Base-by-base conservation (phyloP, 2,329 filamentous ascomycete species). In the Aspergillus sp. region DNA sequence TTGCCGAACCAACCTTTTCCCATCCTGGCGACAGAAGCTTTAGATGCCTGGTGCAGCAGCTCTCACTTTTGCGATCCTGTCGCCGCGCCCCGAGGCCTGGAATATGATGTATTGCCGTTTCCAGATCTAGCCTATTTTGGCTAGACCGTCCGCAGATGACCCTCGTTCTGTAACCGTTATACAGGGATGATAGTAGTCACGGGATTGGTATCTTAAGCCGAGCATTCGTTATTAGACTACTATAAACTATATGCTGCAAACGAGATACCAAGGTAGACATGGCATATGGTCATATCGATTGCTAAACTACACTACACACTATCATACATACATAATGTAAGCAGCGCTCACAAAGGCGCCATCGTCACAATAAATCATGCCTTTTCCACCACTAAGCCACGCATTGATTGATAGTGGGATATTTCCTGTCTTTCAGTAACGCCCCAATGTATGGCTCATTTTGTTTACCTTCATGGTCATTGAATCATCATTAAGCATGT, bases 1-100 rank as follows among this genome's bases (percentile, higher is more conserved):
- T 15, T 15, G 12, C 8, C 17, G 15, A 23, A 62, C 69, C 55
- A 43, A 72, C 70, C 70, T 68, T 72, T 72, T 28, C 70, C 70
- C 70, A 72, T 72, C 8, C 32, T 59, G 57, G 50, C 56, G 49
- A 53, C 50, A 51, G 49, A 28, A 15, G 23, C n/a, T 43, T 45
- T 19, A 36, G 32, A 36, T 36, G 38, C 19, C 30, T 32, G 39
- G 38, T 47, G 30, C 38, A 17, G 25, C 48, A 51, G 45, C 45
- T 51, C 55, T 10, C 17, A 15, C 38, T 51, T 36, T 48, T 32
- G 19, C 25, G 43, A 51, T 38, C 21, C 32, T 58, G 13, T 47
- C 43, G 32, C 51, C 30, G 56, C 50, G 25, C 39, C 15, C n/a
- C 25, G 36, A 45, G 32, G 41, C 17, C 55, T 48, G 36, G 43